These are phyloP conservation scores for Phytophthora idaei DNA, from an alignment of 352 stramenopile genomes.

Conservation along the genomic window DNA sequence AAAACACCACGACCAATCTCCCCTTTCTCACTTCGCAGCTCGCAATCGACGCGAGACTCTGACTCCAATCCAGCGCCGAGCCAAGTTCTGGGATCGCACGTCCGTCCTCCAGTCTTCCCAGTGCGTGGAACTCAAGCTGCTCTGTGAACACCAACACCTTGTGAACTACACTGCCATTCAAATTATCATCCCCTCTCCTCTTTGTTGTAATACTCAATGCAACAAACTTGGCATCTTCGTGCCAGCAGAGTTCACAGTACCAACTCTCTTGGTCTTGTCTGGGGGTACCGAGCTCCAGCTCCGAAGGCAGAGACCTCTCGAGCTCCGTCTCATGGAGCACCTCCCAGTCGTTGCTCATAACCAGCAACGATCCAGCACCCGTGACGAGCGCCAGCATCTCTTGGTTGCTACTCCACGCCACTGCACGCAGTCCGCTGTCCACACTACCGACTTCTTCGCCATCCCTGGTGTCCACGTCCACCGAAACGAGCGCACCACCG, in stretches of 20 bases:
- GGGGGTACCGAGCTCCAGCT: conserved; percentile 17
- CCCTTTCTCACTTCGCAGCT: conserved; percentile 64
- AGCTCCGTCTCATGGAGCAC: conserved; percentile 73
- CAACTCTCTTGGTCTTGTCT: conserved; percentile 1
- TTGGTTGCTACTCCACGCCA: conserved; percentile 76
- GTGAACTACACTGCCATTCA: conserved; percentile 14
- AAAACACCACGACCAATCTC: conserved; percentile 76
- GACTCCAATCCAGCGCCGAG: conserved; percentile 62
- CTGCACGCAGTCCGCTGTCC: conserved; percentile 59
- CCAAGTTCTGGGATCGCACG: conserved; percentile 54
- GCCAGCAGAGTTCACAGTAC: conserved; percentile 57
- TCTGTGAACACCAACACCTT: conserved; percentile 67
- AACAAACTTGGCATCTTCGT: conserved; percentile 75
- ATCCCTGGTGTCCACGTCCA: conserved; percentile 53
- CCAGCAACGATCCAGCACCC: conserved; percentile 58
- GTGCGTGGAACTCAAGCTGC: conserved; percentile 60
- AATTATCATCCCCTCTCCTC: background rate
- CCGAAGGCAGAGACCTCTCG: conserved; percentile 36
- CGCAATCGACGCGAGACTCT: conserved; percentile 77
- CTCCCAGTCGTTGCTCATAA: conserved; percentile 83
- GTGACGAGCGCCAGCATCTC: conserved; percentile 72
- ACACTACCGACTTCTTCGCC: conserved; percentile 73
- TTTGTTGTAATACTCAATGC: conserved; percentile 56
- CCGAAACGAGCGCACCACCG: conserved; percentile 49
- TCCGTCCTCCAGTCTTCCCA: conserved; percentile 78